These are phyloP conservation scores for Lachancea meyersii DNA, from an alignment of 805 yeast genomes.

Conservation along the genomic window DNA sequence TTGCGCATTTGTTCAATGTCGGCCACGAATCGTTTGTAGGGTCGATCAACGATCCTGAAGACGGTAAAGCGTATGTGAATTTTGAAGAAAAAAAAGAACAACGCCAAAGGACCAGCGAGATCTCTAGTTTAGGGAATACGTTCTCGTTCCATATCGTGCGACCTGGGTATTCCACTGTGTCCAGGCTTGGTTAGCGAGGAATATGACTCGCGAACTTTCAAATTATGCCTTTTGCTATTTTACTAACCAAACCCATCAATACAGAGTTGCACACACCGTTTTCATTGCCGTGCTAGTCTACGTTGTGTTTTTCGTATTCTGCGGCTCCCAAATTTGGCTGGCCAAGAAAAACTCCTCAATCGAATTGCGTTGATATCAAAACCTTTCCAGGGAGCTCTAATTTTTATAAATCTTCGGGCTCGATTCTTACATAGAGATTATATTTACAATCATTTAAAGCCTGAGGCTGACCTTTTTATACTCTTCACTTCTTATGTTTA, in stretches of 20 bases:
- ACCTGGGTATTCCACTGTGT: not conserved
- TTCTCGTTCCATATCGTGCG: no score
- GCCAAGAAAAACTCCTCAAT: conserved; percentile 62
- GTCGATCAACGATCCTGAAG: conserved; percentile 81
- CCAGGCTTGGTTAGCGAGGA: not conserved
- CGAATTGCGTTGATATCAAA: conserved; percentile 35
- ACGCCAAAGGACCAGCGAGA: not conserved
- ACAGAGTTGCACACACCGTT: conserved; percentile 78
- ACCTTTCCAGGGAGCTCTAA: not conserved
- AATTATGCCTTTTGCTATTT: no score
- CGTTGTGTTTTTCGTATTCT: conserved; percentile 71
- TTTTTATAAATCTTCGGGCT: not conserved
- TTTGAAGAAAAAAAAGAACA: not conserved
- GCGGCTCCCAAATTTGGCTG: conserved; percentile 76
- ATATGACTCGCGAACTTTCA: not conserved
- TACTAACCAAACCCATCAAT: conserved; percentile 3
- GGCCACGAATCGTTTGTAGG: conserved; percentile 93
- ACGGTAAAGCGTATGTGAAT: conserved; percentile 67
- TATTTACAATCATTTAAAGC: no score
- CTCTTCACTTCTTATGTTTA: no score
- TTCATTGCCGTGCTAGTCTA: conserved; percentile 86
- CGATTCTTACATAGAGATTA: not conserved
- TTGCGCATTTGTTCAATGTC: conserved; percentile 72
- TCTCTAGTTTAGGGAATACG: not conserved
- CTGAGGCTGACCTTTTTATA: no score